Evolutionary conservation across 768 basidiomycete species (phyloP).

Genomic region (Hortiboletus flavorubellus): DNA sequence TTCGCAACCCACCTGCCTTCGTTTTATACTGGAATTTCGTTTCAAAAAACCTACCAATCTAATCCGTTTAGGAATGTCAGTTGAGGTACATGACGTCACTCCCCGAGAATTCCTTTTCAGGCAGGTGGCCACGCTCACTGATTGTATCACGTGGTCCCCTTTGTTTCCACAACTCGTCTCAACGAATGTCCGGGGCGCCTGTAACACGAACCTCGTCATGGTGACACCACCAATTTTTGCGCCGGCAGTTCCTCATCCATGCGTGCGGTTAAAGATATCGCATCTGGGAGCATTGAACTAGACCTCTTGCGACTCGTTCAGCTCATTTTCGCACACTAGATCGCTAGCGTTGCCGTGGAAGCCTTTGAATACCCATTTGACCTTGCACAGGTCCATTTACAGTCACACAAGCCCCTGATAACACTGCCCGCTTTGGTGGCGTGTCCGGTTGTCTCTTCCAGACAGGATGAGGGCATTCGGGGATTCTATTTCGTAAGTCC

Average conservation of each 20-base stretch:
- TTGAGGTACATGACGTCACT: conserved; percentile 28
- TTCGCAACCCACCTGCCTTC: not conserved
- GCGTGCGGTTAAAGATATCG: conserved; percentile 43
- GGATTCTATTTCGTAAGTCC: conserved; percentile 52
- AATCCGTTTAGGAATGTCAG: conserved; percentile 19
- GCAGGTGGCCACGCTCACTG: not conserved
- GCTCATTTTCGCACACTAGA: conserved; percentile 34
- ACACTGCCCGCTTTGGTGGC: conserved; percentile 51
- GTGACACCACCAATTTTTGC: not conserved
- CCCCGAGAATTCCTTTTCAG: conserved; percentile 10
- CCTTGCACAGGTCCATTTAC: conserved; percentile 86
- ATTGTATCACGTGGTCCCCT: conserved; percentile 12
- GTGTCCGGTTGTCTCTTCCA: conserved; percentile 59
- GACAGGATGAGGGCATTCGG: conserved; percentile 57
- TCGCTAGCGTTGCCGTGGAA: conserved; percentile 82
- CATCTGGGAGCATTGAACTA: conserved; percentile 14
- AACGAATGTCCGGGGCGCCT: not conserved
- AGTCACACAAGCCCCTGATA: conserved; percentile 76
- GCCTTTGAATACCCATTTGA: conserved; percentile 93
- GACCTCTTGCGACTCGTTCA: not conserved
- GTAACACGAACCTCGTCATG: not conserved
- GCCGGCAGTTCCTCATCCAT: not conserved
- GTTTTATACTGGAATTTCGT: conserved; percentile 23
- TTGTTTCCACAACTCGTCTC: not conserved
- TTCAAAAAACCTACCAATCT: conserved; percentile 1